Evolutionary conservation across 2,329 filamentous ascomycete genomes (phyloP).

Genomic region (Curvularia lunata): DNA sequence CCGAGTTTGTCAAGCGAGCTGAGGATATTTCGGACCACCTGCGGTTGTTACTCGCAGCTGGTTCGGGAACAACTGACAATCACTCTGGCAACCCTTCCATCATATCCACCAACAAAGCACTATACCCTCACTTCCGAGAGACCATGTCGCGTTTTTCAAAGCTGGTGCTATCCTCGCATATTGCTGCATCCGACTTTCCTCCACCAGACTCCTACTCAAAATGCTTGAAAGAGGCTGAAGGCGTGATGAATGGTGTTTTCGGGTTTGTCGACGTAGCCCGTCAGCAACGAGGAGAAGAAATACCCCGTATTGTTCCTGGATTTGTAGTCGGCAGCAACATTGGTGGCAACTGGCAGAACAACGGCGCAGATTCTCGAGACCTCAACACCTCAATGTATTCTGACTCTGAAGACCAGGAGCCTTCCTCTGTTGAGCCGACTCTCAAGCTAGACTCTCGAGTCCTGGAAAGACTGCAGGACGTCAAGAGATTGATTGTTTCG

Average conservation of each 20-base stretch:
- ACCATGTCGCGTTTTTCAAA: constrained; percentile 99
- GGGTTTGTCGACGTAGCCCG: constrained; percentile 95
- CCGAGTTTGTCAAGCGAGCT: constrained; percentile 91
- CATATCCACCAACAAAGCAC: constrained; percentile 94
- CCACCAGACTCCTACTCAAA: constrained; percentile 93
- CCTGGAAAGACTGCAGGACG: constrained; percentile 82
- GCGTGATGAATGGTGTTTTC: constrained; percentile 90
- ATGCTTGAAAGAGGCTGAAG: constrained; percentile 96
- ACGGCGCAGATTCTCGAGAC: constrained; percentile 69
- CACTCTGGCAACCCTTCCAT: constrained; percentile 99
- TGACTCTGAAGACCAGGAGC: constrained; percentile 84
- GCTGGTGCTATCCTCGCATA: constrained; percentile 94
- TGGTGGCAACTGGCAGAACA: constrained; percentile 85
- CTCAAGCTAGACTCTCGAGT: constrained; percentile 76
- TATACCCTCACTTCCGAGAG: constrained; percentile 96
- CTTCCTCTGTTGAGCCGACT: constrained; percentile 70
- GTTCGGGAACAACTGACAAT: constrained; percentile 96
- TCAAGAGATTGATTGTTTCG: constrained; percentile 83
- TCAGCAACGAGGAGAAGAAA: constrained; percentile 90
- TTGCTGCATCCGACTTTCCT: constrained; percentile 94
- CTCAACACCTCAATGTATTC: constrained; percentile 71
- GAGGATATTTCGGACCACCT: constrained; percentile 98
- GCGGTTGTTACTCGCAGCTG: constrained; percentile 88
- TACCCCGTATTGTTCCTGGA: constrained; percentile 89
- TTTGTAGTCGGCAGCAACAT: constrained; percentile 85